phyloP scores from a whole-genome alignment of 805 yeast genomes.

The Starmerella powellii region DNA sequence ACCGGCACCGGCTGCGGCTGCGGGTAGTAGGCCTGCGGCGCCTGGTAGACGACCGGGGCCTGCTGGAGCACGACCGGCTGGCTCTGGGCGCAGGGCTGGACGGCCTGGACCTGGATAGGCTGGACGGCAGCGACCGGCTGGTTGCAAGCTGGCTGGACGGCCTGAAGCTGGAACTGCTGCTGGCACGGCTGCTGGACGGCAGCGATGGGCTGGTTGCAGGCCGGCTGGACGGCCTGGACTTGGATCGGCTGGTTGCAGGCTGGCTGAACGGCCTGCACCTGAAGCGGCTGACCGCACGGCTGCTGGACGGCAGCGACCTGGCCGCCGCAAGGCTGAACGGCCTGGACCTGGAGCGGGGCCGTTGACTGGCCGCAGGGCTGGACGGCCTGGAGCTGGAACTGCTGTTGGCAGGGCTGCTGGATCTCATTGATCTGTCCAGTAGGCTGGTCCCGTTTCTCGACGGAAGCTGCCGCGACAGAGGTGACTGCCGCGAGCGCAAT shows the following conservation, averaged over 20 bases:
- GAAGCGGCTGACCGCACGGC: conserved; percentile 7
- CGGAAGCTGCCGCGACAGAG: background rate
- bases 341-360: conserved; percentile 1
- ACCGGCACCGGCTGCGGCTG: background rate
- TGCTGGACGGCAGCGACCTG: conserved; percentile 7
- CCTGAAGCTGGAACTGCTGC: conserved; percentile 8
- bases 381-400: conserved; percentile 2
- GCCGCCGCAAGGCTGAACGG: conserved; percentile 6
- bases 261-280: conserved; percentile 9
- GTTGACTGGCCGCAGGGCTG: background rate
- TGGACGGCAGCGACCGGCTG: conserved; percentile 7
- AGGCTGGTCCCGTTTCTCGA: background rate
- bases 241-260: conserved; percentile 4
- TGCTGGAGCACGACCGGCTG: conserved; percentile 9
- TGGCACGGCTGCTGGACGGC: conserved; percentile 6
- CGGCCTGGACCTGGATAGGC: conserved; percentile 8
- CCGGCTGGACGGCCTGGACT: conserved; percentile 10
- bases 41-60: background rate
- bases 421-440: conserved; percentile 1
- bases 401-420: conserved; percentile 3
- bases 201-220: conserved; percentile 4
- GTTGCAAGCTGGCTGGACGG: conserved; percentile 6
- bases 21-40: background rate
- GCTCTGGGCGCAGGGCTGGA: conserved; percentile 6
- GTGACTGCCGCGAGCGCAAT: conserved; percentile 4